Base-by-base conservation (phyloP, 371 early-diverging fungal species). In the Mucor irregularis region DNA sequence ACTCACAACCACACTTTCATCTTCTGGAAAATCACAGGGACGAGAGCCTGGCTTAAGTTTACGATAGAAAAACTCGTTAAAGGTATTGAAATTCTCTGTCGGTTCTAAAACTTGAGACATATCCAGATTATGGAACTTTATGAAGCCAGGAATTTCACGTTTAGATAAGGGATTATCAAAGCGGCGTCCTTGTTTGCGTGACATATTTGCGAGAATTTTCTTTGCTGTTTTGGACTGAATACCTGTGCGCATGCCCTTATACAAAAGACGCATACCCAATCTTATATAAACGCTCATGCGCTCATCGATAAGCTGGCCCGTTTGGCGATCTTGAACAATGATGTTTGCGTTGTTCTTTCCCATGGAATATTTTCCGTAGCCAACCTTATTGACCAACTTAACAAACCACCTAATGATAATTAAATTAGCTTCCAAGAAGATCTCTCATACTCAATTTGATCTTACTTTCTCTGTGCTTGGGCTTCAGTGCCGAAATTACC, bases 11-110 rank as follows among this genome's bases (percentile, higher is more conserved):
- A 93, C 84, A 2, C 66, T 69, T 6, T 88, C 83, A 51, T 91
- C 74, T 9, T 82, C 84, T 3, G 82, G 80, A 0, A 73, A 72
- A n/a, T 82, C 86, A 38, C 89, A 68, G 0, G 67, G 66, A n/a
- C 95, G 80, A 2, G 88, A 76, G 8, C 64, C 73, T 1, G 90
- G 88, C 55, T 91, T 92, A 13, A 95, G 76, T 44, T 83, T 86
- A 44, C 95, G 82, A 71, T 91, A 92, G 60, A 93, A 93, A 74
- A 95, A 95, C 57, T 93, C 86, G 59, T 93, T 95, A 61, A 95
- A 93, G 11, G 81, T 90, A 37, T 78, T 72, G 56, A 90, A 95
- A 35, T 70, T 77, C 14, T 83, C 76, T 8, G 90, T 56, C 0
- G 94, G 90, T 16, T 88, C 83, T 2, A 86, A 56, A 1, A 87